These are phyloP conservation scores for Pseudonitzschia multistriata DNA, from an alignment of 108 stramenopile species.

Conservation along the genomic window DNA sequence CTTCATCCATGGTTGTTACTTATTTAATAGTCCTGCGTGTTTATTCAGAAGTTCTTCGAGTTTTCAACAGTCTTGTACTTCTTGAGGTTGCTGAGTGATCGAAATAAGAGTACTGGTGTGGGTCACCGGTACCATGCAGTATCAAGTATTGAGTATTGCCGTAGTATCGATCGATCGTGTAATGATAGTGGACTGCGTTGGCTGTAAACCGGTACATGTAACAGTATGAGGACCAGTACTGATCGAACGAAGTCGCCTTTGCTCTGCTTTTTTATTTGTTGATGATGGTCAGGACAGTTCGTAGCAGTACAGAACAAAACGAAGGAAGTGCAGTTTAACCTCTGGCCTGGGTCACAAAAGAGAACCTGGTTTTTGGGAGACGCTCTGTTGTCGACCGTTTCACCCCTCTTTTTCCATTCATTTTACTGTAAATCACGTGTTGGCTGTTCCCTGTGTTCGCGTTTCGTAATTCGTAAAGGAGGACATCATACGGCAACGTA, in stretches of 20 bases:
- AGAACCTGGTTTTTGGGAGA: background rate
- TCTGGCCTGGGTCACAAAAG: background rate
- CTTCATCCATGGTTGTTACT: constrained; percentile 29
- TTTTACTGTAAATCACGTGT: background rate
- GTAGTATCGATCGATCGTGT: background rate
- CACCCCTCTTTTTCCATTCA: background rate
- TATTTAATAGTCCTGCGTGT: no score
- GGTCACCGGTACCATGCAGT: no score
- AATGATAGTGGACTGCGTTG: background rate
- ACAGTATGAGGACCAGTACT: no score
- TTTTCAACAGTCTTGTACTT: no score
- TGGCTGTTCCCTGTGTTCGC: background rate
- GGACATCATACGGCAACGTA: background rate
- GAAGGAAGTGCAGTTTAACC: background rate
- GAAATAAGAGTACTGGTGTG: no score
- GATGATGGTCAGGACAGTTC: background rate
- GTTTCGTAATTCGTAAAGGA: no score
- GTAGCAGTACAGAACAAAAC: background rate
- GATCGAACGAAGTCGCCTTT: background rate
- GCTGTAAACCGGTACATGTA: background rate
- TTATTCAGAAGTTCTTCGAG: no score
- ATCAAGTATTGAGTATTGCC: no score
- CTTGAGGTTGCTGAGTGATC: no score
- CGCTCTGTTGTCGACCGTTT: constrained; percentile 9
- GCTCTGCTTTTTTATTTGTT: background rate